These are phyloP conservation scores for Lichtheimia ornata DNA, from an alignment of 371 early-diverging fungal species.

Conservation along the genomic window DNA sequence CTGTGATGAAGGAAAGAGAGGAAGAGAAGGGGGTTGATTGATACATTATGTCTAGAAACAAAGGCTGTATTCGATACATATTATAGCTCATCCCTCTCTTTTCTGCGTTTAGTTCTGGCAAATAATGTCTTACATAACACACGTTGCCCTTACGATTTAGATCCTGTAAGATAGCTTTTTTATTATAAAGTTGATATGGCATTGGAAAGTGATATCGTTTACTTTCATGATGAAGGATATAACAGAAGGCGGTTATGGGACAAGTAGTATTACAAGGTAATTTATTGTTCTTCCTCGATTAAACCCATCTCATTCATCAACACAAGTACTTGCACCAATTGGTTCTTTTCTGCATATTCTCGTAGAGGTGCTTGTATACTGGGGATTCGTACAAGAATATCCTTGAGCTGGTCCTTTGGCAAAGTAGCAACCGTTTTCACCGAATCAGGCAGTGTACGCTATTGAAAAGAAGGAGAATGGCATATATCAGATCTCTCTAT, in stretches of 20 bases:
- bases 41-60: too few relatives aligned
- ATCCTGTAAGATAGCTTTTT: not conserved
- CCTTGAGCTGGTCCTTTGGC: slow-evolving; percentile 61
- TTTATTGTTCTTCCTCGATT: slow-evolving; percentile 24
- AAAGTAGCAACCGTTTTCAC: slow-evolving; percentile 57
- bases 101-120: too few relatives aligned
- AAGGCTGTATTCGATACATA: too few relatives aligned
- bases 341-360: slow-evolving; percentile 39
- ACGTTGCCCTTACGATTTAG: too few relatives aligned
- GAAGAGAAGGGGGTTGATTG: too few relatives aligned
- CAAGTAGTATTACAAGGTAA: not conserved
- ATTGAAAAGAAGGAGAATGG: slow-evolving; percentile 4
- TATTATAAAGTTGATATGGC: slow-evolving; percentile 12
- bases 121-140: too few relatives aligned
- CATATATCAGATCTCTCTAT: not conserved
- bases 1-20: too few relatives aligned
- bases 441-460: slow-evolving; percentile 59
- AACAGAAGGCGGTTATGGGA: not conserved
- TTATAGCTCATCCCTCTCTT: too few relatives aligned
- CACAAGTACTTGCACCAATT: slow-evolving; percentile 24
- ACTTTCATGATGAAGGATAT: slow-evolving; percentile 1
- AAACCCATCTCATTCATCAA: slow-evolving; percentile 31
- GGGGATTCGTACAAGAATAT: slow-evolving; percentile 54
- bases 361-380: slow-evolving; percentile 50
- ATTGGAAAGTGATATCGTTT: slow-evolving; percentile 12